phyloP scores from a whole-genome alignment of 805 yeast genomes.

The Tetrapisispora taiwanensis region DNA sequence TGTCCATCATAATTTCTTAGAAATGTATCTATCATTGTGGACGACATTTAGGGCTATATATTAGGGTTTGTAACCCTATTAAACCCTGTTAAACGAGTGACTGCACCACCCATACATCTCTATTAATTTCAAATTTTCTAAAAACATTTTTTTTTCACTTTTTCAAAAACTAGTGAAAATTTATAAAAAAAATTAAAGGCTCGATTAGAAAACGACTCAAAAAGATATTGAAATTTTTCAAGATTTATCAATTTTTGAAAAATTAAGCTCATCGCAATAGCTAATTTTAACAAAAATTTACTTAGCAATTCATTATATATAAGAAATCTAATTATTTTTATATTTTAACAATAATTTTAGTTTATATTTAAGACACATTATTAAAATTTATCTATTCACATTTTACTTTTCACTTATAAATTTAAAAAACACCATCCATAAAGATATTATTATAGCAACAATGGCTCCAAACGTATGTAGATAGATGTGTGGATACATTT shows the following conservation, averaged over 20 bases:
- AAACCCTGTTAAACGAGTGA: neutral
- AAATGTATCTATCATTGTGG: neutral
- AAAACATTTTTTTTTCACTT: neutral
- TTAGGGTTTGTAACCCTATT: neutral
- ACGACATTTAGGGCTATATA: neutral
- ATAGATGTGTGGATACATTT: constrained; percentile 1
- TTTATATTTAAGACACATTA: too few species aligned
- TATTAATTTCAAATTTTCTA: neutral
- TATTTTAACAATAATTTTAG: too few species aligned
- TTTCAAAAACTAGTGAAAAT: neutral
- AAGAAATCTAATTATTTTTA: too few species aligned
- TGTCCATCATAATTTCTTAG: neutral
- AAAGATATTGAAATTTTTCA: too few species aligned
- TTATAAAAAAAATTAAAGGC: too few species aligned
- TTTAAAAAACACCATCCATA: constrained; percentile 3
- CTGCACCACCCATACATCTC: neutral
- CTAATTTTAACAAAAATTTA: neutral
- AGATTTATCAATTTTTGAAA: too few species aligned
- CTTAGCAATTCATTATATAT: too few species aligned
- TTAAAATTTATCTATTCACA: too few species aligned
- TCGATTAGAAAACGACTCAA: too few species aligned
- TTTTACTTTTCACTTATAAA: too few species aligned
- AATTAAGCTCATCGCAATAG: too few species aligned
- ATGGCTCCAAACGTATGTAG: constrained; percentile 89
- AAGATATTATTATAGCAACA: constrained; percentile 7